Percentiles rank a stretch among this genome's conserved stretches.
phyloP scores from a whole-genome alignment of 2,329 filamentous ascomycete genomes.

The Aureobasidium sp. region DNA sequence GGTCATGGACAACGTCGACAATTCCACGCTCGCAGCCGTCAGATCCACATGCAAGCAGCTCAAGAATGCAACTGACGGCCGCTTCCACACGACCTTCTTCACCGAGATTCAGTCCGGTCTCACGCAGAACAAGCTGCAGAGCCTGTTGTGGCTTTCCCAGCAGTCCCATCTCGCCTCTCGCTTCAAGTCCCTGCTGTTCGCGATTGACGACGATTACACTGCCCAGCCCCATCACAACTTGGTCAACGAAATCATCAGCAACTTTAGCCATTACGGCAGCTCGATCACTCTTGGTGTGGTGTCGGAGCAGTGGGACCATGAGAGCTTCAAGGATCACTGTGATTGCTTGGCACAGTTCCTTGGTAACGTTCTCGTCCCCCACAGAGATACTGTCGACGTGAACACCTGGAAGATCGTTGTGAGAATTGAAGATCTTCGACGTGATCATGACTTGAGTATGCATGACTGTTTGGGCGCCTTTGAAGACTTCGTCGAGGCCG shows the following conservation, averaged over 20 bases:
- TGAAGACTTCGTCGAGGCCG: neutral
- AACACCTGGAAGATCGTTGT: neutral
- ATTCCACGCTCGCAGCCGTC: neutral
- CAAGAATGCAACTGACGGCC: neutral
- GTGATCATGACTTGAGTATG: neutral
- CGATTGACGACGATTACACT: neutral
- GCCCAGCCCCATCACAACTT: neutral
- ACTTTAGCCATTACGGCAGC: neutral
- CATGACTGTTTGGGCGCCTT: neutral
- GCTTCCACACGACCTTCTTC: neutral
- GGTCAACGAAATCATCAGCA: neutral
- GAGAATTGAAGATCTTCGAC: neutral
- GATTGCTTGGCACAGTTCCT: neutral
- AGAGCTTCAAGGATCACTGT: neutral
- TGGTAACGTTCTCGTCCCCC: neutral
- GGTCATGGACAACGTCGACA: neutral
- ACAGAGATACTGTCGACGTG: neutral
- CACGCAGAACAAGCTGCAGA: neutral
- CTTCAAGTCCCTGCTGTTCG: neutral
- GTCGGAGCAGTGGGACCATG: neutral
- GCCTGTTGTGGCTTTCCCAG: neutral
- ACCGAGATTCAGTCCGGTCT: neutral
- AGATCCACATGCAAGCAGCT: neutral
- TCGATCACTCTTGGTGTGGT: neutral
- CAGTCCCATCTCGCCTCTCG: neutral